Percentiles rank a stretch among this genome's conserved stretches.
Evolutionary conservation across 2,329 filamentous ascomycete genomes (phyloP).

Genomic region (Cladosporium sp.): DNA sequence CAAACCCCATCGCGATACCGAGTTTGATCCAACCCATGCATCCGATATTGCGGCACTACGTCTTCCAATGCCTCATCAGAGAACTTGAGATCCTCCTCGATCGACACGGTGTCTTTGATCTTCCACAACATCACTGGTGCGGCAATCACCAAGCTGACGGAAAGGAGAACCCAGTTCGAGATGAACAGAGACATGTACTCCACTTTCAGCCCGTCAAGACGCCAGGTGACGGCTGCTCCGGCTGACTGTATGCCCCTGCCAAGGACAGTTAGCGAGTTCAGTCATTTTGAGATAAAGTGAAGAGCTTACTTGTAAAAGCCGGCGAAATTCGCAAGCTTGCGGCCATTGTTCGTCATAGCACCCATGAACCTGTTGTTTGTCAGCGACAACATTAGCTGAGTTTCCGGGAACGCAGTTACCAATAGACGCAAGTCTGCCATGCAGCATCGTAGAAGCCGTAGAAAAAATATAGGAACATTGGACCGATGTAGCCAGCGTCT

Average conservation of each 20-base stretch:
- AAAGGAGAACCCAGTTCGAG: conserved; percentile 68
- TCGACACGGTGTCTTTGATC: conserved; percentile 69
- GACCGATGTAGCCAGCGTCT: conserved; percentile 61
- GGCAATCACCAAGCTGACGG: conserved; percentile 65
- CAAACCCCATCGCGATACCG: neutral
- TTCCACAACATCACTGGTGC: conserved; percentile 71
- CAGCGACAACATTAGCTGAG: neutral
- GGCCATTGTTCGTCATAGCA: conserved; percentile 82
- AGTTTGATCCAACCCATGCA: neutral
- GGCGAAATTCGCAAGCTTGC: conserved; percentile 85
- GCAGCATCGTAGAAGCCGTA: conserved; percentile 67
- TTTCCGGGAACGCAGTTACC: neutral
- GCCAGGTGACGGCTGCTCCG: conserved; percentile 69
- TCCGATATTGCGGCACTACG: conserved; percentile 37
- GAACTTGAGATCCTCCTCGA: conserved; percentile 79
- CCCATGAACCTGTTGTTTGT: conserved; percentile 65
- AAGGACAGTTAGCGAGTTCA: neutral
- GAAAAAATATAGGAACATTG: conserved; percentile 85
- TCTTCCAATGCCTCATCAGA: conserved; percentile 77
- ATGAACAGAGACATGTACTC: conserved; percentile 68
- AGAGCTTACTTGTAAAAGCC: conserved; percentile 75
- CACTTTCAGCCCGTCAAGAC: conserved; percentile 55
- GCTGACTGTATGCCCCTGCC: conserved; percentile 67
- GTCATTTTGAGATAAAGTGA: neutral
- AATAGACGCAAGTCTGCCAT: conserved; percentile 10